Base-by-base conservation (phyloP, 2,329 filamentous ascomycete species). In the Xylaria hypoxylon region DNA sequence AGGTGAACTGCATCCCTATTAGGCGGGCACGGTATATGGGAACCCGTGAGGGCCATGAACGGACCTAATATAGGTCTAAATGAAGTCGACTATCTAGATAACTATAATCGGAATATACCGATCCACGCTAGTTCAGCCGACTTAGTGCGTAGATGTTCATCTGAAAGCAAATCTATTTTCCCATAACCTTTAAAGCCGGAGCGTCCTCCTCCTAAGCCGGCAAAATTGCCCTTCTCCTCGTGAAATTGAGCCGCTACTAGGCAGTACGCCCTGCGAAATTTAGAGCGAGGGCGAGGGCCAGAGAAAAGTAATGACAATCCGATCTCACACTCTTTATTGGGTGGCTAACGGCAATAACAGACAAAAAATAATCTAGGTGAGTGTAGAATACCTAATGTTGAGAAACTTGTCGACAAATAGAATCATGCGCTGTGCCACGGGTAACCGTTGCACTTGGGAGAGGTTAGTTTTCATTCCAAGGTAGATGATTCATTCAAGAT, bases 61-160 rank as follows among this genome's bases (percentile, higher is more conserved):
- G 28, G 13, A 42, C 5, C n/a, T 6, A 35, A 31, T 13, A 10
- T n/a, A 33, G 17, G 42, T 19, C 38, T 22, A 28, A 22, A 13
- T 15, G 28, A 45, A 22, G 38, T 3, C 19, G 3, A 57, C 45
- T 35, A 50, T 55, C 51, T 52, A 17, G 10, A n/a, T 7, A 11
- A 10, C 2, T 24, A 57, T 57, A 40, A 42, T 57, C 6, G 33
- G 33, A 50, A 44, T 11, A 61, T 24, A 53, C 48, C 45, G 4
- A 35, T 47, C 8, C 4, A 8, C 28, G 24, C n/a, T 13, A 47
- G 38, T 53, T 5, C 5, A 38, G 1, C 17, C 31, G 38, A 19
- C 3, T 28, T 48, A 4, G 2, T 52, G 24, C 11, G 2, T 51
- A 19, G 2, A 8, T 53, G 2, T 10, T 26, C 13, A n/a, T 3